Conservation (phyloP, 2,329 filamentous ascomycete genomes). For the Xylariaceae sp. region DNA sequence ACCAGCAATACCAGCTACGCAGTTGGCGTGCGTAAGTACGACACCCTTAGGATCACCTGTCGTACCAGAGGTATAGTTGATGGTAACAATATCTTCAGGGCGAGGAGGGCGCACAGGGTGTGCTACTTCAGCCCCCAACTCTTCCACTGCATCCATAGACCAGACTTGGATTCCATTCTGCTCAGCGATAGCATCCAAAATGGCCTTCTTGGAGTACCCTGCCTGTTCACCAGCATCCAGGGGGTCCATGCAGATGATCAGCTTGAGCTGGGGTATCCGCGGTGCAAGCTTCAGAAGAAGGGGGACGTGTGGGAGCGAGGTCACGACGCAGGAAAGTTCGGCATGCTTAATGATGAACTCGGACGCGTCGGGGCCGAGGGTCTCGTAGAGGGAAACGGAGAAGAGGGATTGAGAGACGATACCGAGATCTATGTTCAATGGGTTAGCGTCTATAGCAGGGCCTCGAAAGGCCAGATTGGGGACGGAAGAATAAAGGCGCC, state of each 20-base stretch:
- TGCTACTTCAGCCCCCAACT: conserved; percentile 74
- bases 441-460: conserved; percentile 21
- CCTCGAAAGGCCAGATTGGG: neutral
- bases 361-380: conserved; percentile 86
- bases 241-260: conserved; percentile 87
- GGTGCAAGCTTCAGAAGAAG: conserved; percentile 79
- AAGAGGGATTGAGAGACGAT: conserved; percentile 87
- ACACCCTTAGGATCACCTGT: conserved; percentile 86
- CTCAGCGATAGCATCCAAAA: conserved; percentile 77
- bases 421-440: conserved; percentile 70
- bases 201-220: conserved; percentile 78
- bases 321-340: conserved; percentile 74
- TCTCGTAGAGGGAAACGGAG: conserved; percentile 95
- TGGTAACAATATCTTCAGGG: conserved; percentile 81
- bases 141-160: conserved; percentile 81
- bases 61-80: conserved; percentile 90
- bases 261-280: conserved; percentile 79
- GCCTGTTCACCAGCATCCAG: conserved; percentile 79
- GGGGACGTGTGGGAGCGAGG: conserved; percentile 81
- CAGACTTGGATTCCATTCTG: conserved; percentile 80
- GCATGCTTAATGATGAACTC: conserved; percentile 97
- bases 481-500: conserved; percentile 8
- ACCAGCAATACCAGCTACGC: conserved; percentile 73
- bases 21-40: conserved; percentile 80
- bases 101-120: conserved; percentile 74